A percentile compares a stretch with the other conserved stretches of the same genome.
phyloP scores from a whole-genome alignment of 1,139 yeast genomes.

The Pichia sp. region DNA sequence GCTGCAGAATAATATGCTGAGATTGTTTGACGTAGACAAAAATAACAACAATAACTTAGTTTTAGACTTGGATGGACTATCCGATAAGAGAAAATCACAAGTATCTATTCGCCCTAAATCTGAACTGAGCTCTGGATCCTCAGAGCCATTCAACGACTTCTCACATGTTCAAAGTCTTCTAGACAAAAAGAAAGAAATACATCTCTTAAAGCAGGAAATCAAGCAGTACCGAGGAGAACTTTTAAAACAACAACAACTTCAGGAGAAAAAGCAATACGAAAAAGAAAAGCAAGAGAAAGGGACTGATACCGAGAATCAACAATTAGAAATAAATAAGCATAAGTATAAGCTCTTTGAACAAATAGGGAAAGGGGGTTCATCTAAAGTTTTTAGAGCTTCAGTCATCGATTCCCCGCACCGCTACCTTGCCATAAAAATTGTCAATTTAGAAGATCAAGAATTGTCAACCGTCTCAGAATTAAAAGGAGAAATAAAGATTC shows the following conservation, averaged over 20 bases:
- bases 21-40: neutral
- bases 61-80: neutral
- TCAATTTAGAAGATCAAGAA: slow-evolving; percentile 76
- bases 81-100: neutral
- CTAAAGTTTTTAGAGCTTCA: slow-evolving; percentile 83
- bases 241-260: slow-evolving; percentile 10
- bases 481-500: slow-evolving; percentile 83
- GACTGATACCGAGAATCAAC: neutral
- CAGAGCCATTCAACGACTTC: slow-evolving; percentile 3
- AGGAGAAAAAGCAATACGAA: slow-evolving; percentile 7
- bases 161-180: slow-evolving; percentile 13
- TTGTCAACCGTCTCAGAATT: slow-evolving; percentile 69
- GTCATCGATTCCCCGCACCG: slow-evolving; percentile 39
- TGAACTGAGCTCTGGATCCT: neutral
- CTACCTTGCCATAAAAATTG: slow-evolving; percentile 78
- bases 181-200: slow-evolving; percentile 17
- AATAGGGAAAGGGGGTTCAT: slow-evolving; percentile 92
- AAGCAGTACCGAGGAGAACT: slow-evolving; percentile 18
- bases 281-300: slow-evolving; percentile 1
- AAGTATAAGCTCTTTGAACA: slow-evolving; percentile 73
- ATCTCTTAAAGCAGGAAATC: slow-evolving; percentile 17
- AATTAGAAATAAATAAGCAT: slow-evolving; percentile 48
- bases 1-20: neutral
- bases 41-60: neutral
- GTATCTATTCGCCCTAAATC: neutral